These are phyloP conservation scores for Colletotrichum nymphaeae DNA, from an alignment of 2,329 filamentous ascomycete genomes.

Conservation along the genomic window DNA sequence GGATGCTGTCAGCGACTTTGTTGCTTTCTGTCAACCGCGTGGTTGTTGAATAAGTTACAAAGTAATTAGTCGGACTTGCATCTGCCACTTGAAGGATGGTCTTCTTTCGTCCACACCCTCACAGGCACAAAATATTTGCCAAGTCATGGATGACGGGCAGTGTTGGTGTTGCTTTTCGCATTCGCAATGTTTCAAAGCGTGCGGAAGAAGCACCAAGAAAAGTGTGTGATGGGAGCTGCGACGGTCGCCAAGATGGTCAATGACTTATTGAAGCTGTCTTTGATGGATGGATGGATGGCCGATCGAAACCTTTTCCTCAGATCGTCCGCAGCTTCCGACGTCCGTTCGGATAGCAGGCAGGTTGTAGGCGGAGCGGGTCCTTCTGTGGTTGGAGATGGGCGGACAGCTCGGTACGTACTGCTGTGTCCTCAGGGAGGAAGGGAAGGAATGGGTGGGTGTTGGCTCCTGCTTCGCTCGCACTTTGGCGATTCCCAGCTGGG, in stretches of 20 bases:
- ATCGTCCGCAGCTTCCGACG: neutral
- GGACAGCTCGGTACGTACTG: neutral
- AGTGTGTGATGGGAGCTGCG: constrained; percentile 19
- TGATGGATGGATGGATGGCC: neutral
- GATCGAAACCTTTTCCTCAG: neutral
- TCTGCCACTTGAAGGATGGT: too few species aligned
- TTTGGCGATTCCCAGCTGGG: neutral
- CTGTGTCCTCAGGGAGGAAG: too few species aligned
- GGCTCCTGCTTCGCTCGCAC: neutral
- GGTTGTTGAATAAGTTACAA: neutral
- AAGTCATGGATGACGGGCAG: neutral
- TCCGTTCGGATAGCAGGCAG: neutral
- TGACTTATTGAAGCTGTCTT: neutral
- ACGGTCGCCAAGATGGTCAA: constrained; percentile 12
- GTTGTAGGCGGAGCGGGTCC: neutral
- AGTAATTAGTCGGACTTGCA: too few species aligned
- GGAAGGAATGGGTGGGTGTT: neutral
- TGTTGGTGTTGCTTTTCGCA: neutral
- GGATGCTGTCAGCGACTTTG: neutral
- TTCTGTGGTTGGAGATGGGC: neutral
- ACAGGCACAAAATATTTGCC: too few species aligned
- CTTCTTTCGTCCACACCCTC: too few species aligned
- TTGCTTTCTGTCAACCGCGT: neutral
- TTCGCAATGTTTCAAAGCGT: neutral
- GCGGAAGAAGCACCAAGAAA: constrained; percentile 23